Conservation (phyloP, 2,329 filamentous ascomycete genomes). For the Cercospora sesami region DNA sequence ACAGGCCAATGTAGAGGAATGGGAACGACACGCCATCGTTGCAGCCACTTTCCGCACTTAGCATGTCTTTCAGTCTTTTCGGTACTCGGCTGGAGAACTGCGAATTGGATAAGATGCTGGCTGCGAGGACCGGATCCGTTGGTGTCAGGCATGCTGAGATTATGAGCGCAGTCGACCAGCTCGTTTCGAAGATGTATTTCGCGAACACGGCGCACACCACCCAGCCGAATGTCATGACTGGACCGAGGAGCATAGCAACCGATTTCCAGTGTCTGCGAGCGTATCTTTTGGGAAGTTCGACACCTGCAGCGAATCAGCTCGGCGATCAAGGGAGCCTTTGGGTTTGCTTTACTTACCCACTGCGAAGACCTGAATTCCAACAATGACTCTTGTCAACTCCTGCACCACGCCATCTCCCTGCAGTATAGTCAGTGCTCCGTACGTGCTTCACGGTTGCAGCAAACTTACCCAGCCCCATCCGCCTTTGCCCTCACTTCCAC, state of each 20-base stretch:
- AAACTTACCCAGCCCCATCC: conserved; percentile 44
- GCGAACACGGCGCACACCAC: conserved; percentile 51
- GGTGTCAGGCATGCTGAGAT: conserved; percentile 58
- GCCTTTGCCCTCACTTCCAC: conserved; percentile 21
- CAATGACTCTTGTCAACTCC: conserved; percentile 46
- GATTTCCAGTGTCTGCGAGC: conserved; percentile 55
- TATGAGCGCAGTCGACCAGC: conserved; percentile 50
- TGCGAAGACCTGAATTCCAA: conserved; percentile 47
- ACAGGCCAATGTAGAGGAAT: conserved; percentile 57
- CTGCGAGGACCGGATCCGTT: conserved; percentile 58
- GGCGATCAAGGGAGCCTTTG: not conserved
- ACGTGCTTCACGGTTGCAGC: not conserved
- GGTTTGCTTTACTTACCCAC: conserved; percentile 21
- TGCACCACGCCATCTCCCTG: conserved; percentile 45
- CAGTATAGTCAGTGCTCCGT: not conserved
- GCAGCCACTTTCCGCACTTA: conserved; percentile 57
- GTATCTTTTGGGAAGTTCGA: conserved; percentile 47
- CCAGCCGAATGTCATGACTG: conserved; percentile 55
- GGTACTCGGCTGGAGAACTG: conserved; percentile 56
- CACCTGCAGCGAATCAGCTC: conserved; percentile 21
- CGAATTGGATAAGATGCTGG: conserved; percentile 55
- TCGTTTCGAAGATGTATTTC: conserved; percentile 49
- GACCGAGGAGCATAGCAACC: conserved; percentile 51
- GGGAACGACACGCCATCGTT: conserved; percentile 60
- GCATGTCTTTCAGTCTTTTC: conserved; percentile 52